Percentiles rank a stretch among this genome's conserved stretches.
phyloP scores from a whole-genome alignment of 495 filamentous ascomycete species.

The Aspergillus leporis region DNA sequence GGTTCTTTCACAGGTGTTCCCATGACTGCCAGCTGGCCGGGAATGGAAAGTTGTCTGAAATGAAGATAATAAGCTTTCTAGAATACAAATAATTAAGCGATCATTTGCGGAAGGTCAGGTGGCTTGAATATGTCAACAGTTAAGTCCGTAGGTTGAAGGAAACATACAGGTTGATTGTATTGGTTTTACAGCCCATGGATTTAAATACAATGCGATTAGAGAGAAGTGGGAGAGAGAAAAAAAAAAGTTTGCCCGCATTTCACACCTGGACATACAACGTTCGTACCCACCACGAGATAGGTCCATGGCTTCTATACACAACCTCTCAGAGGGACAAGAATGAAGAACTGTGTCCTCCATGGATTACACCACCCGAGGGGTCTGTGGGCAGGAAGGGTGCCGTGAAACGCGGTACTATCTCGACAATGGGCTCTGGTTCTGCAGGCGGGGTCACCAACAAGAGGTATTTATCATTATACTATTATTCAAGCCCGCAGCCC shows the following conservation, averaged over 20 bases:
- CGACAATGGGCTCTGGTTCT: slow-evolving; percentile 67
- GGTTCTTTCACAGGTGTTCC: too few species aligned
- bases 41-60: too few species aligned
- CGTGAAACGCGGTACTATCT: slow-evolving; percentile 59
- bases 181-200: not conserved
- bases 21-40: too few species aligned
- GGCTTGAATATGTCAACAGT: too few species aligned
- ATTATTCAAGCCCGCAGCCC: not conserved
- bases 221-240: not conserved
- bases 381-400: slow-evolving; percentile 66
- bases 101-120: too few species aligned
- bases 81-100: too few species aligned
- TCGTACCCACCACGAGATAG: not conserved
- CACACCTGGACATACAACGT: not conserved
- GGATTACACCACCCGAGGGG: slow-evolving; percentile 57
- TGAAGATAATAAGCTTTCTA: too few species aligned
- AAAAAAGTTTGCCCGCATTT: not conserved
- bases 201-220: not conserved
- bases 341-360: slow-evolving; percentile 43
- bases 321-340: slow-evolving; percentile 21
- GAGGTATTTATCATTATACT: slow-evolving; percentile 39
- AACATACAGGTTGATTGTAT: not conserved
- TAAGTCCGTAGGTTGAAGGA: too few species aligned
- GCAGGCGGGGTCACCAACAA: slow-evolving; percentile 66
- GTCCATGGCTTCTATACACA: not conserved